Base-by-base conservation (phyloP, 495 filamentous ascomycete genomes). In the Filosporella fistucella region DNA sequence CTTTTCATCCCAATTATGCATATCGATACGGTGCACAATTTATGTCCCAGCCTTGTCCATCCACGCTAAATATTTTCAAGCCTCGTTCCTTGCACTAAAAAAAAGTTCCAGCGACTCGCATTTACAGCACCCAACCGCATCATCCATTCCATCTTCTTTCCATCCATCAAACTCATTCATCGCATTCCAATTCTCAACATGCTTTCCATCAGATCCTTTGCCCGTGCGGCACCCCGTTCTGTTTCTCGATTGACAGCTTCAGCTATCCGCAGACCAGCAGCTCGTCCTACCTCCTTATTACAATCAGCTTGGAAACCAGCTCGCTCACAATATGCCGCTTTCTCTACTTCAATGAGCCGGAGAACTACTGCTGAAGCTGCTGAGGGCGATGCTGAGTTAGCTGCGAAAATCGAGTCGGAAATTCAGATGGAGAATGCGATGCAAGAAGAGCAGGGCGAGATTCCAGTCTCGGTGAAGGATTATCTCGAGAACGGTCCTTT, bases 381-480 rank as follows among this genome's bases (percentile, higher is more conserved):
- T 42, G 82, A 88, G 28, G 75, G 81, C 68, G 78, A 89, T 71
- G 68, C 77, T 66, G 77, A 87, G 66, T 78, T 95, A 65, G 72
- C 81, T 56, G 69, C 81, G 48, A 89, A 95, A 80, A 75, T 91
- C 57, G 68, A 83, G 64, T 80, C 76, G 57, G 86, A 96, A 75
- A 72, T 90, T 52, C 68, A 81, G 52, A 72, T 85, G 44, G 84
- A 85, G 67, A 59, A 63, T 34, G 65, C 72, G 44, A 65, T 78
- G 63, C 74, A 78, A 63, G 76, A 80, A 39, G 64, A 68, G 45
- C 77, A 81, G 45, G 68, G 78, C 24, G n/a, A n/a, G n/a, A 51
- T 78, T 43, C 80, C 85, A 23, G 62, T 71, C 12, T 80, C 72
- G 62, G 69, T 91, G 56, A 78, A 81, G 62, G 83, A 87, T 57